phyloP scores from a whole-genome alignment of 768 basidiomycete species.

The Dentipellis fragilis region DNA sequence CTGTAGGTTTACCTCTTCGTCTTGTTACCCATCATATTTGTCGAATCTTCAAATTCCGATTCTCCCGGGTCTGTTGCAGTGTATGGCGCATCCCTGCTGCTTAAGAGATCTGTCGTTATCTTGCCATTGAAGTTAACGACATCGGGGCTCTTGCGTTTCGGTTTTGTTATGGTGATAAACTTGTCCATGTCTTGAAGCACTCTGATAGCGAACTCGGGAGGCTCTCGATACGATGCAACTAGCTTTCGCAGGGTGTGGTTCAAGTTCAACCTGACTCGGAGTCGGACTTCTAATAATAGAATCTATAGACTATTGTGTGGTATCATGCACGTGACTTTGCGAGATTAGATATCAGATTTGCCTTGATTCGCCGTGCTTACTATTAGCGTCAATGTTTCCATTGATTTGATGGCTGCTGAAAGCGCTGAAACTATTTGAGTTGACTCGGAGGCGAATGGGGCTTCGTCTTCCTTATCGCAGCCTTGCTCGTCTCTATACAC shows the following conservation, averaged over 20 bases:
- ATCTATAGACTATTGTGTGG: neutral
- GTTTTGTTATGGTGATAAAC: constrained; percentile 21
- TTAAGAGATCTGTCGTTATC: constrained; percentile 8
- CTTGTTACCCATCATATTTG: constrained; percentile 19
- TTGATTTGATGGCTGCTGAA: neutral
- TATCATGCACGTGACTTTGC: neutral
- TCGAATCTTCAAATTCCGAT: constrained; percentile 17
- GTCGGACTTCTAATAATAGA: no score
- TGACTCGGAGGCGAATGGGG: neutral
- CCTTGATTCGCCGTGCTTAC: neutral
- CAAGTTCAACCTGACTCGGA: neutral
- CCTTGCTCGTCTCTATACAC: neutral
- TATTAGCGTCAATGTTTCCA: neutral
- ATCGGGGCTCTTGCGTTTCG: constrained; percentile 5
- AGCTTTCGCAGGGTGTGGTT: neutral
- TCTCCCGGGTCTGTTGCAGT: constrained; percentile 14
- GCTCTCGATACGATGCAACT: neutral
- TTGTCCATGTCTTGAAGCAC: constrained; percentile 20
- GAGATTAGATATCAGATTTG: neutral
- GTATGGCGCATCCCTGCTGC: constrained; percentile 22
- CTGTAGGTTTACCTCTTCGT: constrained; percentile 13
- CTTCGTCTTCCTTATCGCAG: neutral
- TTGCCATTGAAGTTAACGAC: constrained; percentile 13
- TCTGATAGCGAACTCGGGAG: neutral
- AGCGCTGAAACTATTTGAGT: neutral